Percentiles rank a stretch among this genome's conserved stretches.
phyloP scores from a whole-genome alignment of 2,329 filamentous ascomycete species.

The Penicillium sp. region DNA sequence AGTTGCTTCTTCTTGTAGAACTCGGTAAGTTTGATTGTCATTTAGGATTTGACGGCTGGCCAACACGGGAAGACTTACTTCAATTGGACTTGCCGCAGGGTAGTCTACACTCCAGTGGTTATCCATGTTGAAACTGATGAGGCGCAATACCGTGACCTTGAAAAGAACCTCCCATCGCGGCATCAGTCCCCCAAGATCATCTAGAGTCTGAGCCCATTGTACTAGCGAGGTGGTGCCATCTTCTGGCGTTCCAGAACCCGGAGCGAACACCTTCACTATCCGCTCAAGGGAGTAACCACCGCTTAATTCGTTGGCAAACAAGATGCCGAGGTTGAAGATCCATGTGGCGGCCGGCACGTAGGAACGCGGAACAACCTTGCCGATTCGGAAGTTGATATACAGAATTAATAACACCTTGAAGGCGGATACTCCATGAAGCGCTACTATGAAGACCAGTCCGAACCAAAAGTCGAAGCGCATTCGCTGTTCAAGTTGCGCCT shows the following conservation, averaged over 20 bases:
- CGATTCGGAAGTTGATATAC: constrained; percentile 70
- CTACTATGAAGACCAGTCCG: constrained; percentile 66
- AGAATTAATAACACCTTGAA: constrained; percentile 75
- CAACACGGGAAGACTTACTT: constrained; percentile 53
- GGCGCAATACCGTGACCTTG: constrained; percentile 82
- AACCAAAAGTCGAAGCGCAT: constrained; percentile 76
- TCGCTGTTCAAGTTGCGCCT: constrained; percentile 58
- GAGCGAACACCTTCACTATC: constrained; percentile 48
- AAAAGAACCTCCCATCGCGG: constrained; percentile 93
- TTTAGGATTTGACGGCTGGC: background rate
- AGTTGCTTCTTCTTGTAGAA: constrained; percentile 91
- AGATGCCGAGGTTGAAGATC: constrained; percentile 73
- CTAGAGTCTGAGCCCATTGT: constrained; percentile 62
- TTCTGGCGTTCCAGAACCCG: constrained; percentile 23
- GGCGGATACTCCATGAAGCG: constrained; percentile 74
- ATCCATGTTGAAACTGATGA: constrained; percentile 95
- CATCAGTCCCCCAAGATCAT: constrained; percentile 73
- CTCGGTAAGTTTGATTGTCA: constrained; percentile 20
- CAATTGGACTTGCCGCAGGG: constrained; percentile 57
- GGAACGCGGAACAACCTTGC: constrained; percentile 59
- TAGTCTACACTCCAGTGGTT: constrained; percentile 82
- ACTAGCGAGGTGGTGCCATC: constrained; percentile 42
- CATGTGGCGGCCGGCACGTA: constrained; percentile 71
- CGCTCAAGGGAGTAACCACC: constrained; percentile 64
- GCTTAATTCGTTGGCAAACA: constrained; percentile 84